Evolutionary conservation across 2,329 filamentous ascomycete genomes (phyloP).

Genomic region (Gliomastix tumulicola): DNA sequence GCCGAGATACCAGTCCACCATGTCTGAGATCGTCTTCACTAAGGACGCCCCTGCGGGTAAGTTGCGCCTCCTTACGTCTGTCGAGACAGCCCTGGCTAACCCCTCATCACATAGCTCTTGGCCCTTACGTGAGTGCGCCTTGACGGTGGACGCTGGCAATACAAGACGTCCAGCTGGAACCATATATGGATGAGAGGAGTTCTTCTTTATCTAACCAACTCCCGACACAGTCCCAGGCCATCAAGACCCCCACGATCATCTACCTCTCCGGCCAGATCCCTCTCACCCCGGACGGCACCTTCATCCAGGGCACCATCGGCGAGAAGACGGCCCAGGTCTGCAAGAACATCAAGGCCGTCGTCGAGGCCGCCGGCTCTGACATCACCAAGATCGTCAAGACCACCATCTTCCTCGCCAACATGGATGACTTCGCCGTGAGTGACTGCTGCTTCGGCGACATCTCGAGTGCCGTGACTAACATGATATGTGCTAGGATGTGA

Average conservation of each 20-base stretch:
- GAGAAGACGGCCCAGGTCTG: conserved; percentile 59
- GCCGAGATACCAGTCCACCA: conserved; percentile 26
- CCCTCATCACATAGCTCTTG: conserved; percentile 49
- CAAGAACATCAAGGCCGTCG: conserved; percentile 76
- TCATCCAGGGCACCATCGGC: conserved; percentile 52
- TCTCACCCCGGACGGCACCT: conserved; percentile 45
- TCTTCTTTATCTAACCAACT: conserved; percentile 8
- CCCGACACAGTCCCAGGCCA: conserved; percentile 50
- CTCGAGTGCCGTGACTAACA: too few species aligned
- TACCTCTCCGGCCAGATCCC: conserved; percentile 72
- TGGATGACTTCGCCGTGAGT: conserved; percentile 71
- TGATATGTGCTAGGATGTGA: conserved; percentile 67
- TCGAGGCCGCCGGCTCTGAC: conserved; percentile 72
- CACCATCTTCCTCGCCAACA: conserved; percentile 85
- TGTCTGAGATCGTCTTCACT: conserved; percentile 46
- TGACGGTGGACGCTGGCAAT: neutral
- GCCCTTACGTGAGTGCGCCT: conserved; percentile 51
- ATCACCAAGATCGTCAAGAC: conserved; percentile 84
- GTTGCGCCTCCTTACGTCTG: conserved; percentile 15
- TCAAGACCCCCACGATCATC: conserved; percentile 58
- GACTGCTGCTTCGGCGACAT: too few species aligned
- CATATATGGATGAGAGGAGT: too few species aligned
- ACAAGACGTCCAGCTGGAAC: too few species aligned
- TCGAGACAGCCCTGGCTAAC: neutral
- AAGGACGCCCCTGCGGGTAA: conserved; percentile 53